Conservation (phyloP, 202 grass and related monocot species). For the Dendrocalamus latiflorus region DNA sequence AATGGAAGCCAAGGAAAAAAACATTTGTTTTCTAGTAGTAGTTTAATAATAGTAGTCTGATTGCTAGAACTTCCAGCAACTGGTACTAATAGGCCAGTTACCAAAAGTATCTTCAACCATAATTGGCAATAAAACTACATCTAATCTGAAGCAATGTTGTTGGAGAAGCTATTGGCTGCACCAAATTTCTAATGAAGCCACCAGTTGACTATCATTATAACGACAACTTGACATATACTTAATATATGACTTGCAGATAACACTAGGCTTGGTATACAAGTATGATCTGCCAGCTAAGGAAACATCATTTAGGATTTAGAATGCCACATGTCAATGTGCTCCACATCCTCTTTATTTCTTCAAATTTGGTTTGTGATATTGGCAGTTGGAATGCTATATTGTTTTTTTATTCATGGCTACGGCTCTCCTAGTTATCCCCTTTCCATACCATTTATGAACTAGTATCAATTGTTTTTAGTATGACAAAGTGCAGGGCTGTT, state of each 20-base stretch:
- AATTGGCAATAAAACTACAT: not conserved
- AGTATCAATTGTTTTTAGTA: not conserved
- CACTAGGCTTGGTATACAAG: slow-evolving; percentile 24
- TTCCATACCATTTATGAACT: not conserved
- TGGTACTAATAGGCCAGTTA: not conserved
- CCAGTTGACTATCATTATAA: slow-evolving; percentile 16
- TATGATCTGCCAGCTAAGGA: slow-evolving; percentile 33
- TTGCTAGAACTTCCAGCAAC: not conserved
- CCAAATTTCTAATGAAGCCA: not conserved
- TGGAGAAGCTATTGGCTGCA: slow-evolving; percentile 7
- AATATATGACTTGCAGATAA: not conserved
- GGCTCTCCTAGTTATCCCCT: not conserved
- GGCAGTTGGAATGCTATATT: not conserved
- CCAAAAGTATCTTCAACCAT: not conserved
- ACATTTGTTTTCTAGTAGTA: not conserved
- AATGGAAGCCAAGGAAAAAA: not conserved
- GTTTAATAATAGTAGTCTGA: not conserved
- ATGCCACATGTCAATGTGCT: slow-evolving; percentile 7
- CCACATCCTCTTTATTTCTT: not conserved
- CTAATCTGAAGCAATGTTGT: not conserved
- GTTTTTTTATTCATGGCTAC: not conserved
- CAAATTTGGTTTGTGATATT: slow-evolving; percentile 7
- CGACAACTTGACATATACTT: not conserved
- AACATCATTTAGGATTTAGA: slow-evolving; percentile 13
- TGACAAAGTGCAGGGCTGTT: not conserved